A percentile compares a stretch with the other conserved stretches of the same genome.
phyloP scores from a whole-genome alignment of 495 filamentous ascomycete species.

The Lentithecium fluviatile region DNA sequence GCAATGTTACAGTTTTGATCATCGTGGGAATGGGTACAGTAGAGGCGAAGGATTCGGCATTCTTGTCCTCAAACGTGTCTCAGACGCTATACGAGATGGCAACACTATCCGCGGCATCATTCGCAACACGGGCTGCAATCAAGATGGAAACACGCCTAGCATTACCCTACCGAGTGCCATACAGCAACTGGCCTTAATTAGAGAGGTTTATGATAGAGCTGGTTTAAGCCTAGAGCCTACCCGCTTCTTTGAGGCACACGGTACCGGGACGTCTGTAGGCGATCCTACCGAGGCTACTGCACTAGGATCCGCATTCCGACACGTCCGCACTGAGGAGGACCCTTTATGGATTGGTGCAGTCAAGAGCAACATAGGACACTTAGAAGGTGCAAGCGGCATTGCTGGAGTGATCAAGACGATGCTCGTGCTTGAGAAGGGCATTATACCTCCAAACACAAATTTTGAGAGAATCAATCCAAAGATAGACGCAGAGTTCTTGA shows the following conservation, averaged over 20 bases:
- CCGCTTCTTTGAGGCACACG: conserved; percentile 46
- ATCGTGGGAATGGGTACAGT: conserved; percentile 22
- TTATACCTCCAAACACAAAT: conserved; percentile 30
- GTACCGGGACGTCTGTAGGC: conserved; percentile 45
- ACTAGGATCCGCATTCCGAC: conserved; percentile 38
- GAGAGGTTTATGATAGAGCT: conserved; percentile 28
- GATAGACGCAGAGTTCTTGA: conserved; percentile 20
- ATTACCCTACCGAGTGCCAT: conserved; percentile 16
- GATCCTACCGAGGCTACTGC: conserved; percentile 45
- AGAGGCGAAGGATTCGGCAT: conserved; percentile 39
- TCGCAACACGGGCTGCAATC: conserved; percentile 42
- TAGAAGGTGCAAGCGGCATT: conserved; percentile 39
- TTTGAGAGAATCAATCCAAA: conserved; percentile 25
- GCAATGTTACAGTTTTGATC: conserved; percentile 29
- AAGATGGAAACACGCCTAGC: conserved; percentile 26
- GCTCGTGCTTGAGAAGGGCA: conserved; percentile 34
- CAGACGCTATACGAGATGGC: conserved; percentile 41
- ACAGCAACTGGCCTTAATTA: conserved; percentile 37
- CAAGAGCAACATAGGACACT: conserved; percentile 45
- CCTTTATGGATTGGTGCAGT: conserved; percentile 38
- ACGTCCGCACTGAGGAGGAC: conserved; percentile 46
- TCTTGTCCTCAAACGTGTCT: conserved; percentile 43
- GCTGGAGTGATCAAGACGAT: conserved; percentile 38
- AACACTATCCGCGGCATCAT: conserved; percentile 48
- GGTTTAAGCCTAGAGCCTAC: conserved; percentile 40